Evolutionary conservation across 805 yeast genomes (phyloP).

Genomic region (Ascoidea tarda): DNA sequence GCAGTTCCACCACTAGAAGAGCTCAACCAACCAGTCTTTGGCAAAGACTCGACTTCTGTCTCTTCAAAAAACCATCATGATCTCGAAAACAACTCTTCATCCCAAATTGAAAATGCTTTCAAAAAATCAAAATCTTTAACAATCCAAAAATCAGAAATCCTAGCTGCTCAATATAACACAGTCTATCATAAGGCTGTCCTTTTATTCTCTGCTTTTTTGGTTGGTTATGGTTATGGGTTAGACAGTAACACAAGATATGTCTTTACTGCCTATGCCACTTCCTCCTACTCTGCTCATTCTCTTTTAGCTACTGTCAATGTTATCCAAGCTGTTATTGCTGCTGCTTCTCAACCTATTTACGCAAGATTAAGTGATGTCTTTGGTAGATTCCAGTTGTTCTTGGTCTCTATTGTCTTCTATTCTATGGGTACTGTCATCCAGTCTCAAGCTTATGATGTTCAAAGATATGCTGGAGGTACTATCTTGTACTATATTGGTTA

Average conservation of each 20-base stretch:
- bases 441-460: conserved; percentile 37
- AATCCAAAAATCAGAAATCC: conserved; percentile 39
- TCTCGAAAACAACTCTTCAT: no score
- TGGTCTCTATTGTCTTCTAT: conserved; percentile 33
- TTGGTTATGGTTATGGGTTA: conserved; percentile 45
- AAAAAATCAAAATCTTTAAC: conserved; percentile 2
- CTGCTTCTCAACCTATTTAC: conserved; percentile 41
- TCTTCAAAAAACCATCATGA: no score
- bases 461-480: conserved; percentile 43
- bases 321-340: conserved; percentile 37
- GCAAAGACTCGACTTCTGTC: no score
- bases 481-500: conserved; percentile 34
- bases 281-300: conserved; percentile 33
- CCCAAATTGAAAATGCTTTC: not conserved
- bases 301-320: conserved; percentile 36
- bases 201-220: conserved; percentile 34
- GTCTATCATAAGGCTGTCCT: conserved; percentile 23
- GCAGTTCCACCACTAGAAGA: no score
- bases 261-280: conserved; percentile 33
- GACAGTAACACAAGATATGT: conserved; percentile 34
- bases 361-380: conserved; percentile 43
- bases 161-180: conserved; percentile 31
- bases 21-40: no score
- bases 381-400: conserved; percentile 36
- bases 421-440: conserved; percentile 42